phyloP scores from a whole-genome alignment of 495 filamentous ascomycete genomes.

The Tuber aestivum region DNA sequence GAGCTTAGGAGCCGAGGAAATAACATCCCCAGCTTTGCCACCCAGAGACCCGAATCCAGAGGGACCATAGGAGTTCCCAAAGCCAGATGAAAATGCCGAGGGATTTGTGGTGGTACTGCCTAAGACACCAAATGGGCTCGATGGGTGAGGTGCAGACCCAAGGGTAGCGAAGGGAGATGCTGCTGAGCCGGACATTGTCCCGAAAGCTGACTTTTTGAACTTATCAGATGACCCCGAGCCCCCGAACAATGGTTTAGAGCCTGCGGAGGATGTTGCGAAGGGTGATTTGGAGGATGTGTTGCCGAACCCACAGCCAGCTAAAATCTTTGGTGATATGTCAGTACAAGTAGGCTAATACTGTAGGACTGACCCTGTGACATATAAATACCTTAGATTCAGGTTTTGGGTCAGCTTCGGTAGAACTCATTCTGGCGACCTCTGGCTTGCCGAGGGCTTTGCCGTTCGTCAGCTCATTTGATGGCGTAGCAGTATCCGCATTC shows the following conservation, averaged over 20 bases:
- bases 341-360: background rate
- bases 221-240: slow-evolving; percentile 27
- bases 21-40: slow-evolving; percentile 35
- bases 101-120: slow-evolving; percentile 26
- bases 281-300: slow-evolving; percentile 41
- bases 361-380: background rate
- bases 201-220: slow-evolving; percentile 56
- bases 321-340: slow-evolving; percentile 19
- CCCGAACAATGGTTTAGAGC: slow-evolving; percentile 36
- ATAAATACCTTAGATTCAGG: slow-evolving; percentile 1
- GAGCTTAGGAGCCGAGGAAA: slow-evolving; percentile 34
- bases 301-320: slow-evolving; percentile 36
- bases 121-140: slow-evolving; percentile 34
- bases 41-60: slow-evolving; percentile 36
- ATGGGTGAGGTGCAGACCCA: slow-evolving; percentile 16
- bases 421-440: background rate
- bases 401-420: background rate
- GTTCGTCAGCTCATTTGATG: slow-evolving; percentile 16
- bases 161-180: slow-evolving; percentile 39
- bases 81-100: slow-evolving; percentile 26
- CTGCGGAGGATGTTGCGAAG: slow-evolving; percentile 36
- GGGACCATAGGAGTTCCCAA: slow-evolving; percentile 27
- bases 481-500: background rate
- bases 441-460: slow-evolving; percentile 17
- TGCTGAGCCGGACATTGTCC: slow-evolving; percentile 36